Conservation (phyloP, 768 basidiomycete species). For the Pleurotus ostreatus region DNA sequence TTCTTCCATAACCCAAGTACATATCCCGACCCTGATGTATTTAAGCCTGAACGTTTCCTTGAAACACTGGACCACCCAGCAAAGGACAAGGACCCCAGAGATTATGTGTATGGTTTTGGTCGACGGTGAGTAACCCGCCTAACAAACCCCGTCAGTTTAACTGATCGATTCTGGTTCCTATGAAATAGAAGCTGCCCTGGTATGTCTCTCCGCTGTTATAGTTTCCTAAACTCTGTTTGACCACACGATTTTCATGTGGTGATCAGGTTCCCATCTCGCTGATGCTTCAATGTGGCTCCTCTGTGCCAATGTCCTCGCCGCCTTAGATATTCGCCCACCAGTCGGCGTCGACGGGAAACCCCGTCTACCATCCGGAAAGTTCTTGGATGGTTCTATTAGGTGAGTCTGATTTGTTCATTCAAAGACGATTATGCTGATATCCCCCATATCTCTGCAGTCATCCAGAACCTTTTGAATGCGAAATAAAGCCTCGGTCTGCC, state of each 20-base stretch:
- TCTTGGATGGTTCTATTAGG: conserved; percentile 4
- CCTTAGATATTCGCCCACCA: conserved; percentile 37
- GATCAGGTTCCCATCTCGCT: conserved; percentile 46
- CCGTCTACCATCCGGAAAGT: not conserved
- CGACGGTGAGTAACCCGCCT: conserved; percentile 39
- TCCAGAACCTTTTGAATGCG: conserved; percentile 16
- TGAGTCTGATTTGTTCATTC: not conserved
- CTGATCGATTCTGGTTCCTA: too few relatives aligned
- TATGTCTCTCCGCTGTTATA: conserved; percentile 12
- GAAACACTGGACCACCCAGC: conserved; percentile 22
- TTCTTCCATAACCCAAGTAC: conserved; percentile 50
- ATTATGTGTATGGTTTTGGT: conserved; percentile 67
- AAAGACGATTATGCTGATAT: not conserved
- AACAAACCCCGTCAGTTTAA: conserved; percentile 16
- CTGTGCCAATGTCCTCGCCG: conserved; percentile 47
- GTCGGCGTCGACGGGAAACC: not conserved
- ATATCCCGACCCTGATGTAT: conserved; percentile 19
- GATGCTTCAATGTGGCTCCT: conserved; percentile 51
- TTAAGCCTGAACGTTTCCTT: conserved; percentile 7
- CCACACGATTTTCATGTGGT: not conserved
- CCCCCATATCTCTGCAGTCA: conserved; percentile 6
- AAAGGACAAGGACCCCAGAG: conserved; percentile 55
- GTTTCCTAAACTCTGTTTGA: not conserved
- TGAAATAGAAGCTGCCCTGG: conserved; percentile 37
- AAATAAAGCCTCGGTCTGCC: conserved; percentile 15